Base-by-base conservation (phyloP, 768 basidiomycete species). In the Mycena haematopus region DNA sequence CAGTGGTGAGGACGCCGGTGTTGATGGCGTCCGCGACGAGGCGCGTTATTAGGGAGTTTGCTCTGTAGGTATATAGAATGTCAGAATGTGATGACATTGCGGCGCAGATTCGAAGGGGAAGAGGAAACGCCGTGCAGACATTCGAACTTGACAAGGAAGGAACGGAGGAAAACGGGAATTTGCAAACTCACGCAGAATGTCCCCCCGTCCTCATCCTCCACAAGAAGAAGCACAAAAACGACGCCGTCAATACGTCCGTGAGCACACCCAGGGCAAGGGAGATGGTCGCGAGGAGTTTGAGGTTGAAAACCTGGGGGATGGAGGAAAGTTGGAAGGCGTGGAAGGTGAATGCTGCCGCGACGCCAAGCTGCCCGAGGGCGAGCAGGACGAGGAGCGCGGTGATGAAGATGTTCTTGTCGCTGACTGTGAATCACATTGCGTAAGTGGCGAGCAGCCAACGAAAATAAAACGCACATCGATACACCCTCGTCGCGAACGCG, bases 11-110 rank as follows among this genome's bases (percentile, higher is more conserved):
- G 14, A 80, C 76, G 25, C 89, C 89, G 0, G 89, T 90, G 64
- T 86, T 88, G 36, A 91, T 80, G 11, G 89, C 87, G 66, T 88
- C 88, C 49, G 80, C 68, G 24, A 80, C 83, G 8, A 91, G 73
- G 29, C 72, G 81, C 63, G 82, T 84, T 31, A 91, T 82, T 9
- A 89, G 75, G 5, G 85, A 83, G 69, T 90, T 83, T 42, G 84
- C 83, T 51, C 87, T 88, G 70, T 3, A 11, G 1, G 14, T 25
- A 22, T 2, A 33, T 21, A 25, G n/a, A 42, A 35, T 13, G 29
- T 38, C 21, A 25, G 22, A 27, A 33, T 15, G 29, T 31, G 29
- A n/a, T n/a, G n/a, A n/a, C n/a, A n/a, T n/a, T n/a, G n/a, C n/a
- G 29, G 29, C 29, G 29, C 29, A 9, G 29, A 31, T 9, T 5